Base-by-base conservation (phyloP, 108 stramenopile species). In the Skeletonema potamos region DNA sequence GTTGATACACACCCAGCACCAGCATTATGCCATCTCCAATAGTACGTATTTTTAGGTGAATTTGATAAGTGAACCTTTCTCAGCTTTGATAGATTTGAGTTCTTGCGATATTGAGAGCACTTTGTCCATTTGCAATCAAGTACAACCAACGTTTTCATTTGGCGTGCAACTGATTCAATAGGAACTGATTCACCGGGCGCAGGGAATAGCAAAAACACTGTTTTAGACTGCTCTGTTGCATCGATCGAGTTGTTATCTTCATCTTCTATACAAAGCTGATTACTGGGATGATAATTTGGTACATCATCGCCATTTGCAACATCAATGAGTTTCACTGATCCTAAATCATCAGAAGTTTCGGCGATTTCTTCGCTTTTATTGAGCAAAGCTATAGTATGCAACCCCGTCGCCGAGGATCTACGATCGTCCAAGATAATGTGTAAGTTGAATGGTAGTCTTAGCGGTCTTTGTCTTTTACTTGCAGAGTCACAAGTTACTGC, bases 1-100 rank as follows among this genome's bases (percentile, higher is more conserved):
- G 89, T 89, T 1, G 82, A 83, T 11, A 91, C 58, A 84, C 80
- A 83, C 2, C 90, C 89, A n/a, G 58, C 68, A 7, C 92, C 92
- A 43, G 80, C 83, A 67, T 82, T 85, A 64, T 93, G 92, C 89
- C 89, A 93, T 66, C 92, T 74, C 92, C 92, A 93, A 64, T 77
- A 93, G 54, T 85, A 62, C 60, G 84, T 87, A 66, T 76, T 27
- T 43, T 69, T 36, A 0, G 90, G 90, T 51, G 87, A 85, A 32
- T 44, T 62, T 26, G 85, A 71, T 39, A 93, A 72, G 70, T 91
- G 89, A 8, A 93, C 89, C 59, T 82, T 84, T 30, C 76, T 84
- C 43, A 93, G 59, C 15, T 39, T 48, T 18, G 62, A 44, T 30
- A 90, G 54, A 18, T 36, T 33, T 48, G 85, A 48, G 36, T 83